Conservation (phyloP, 768 basidiomycete genomes). For the Amanita fuliginea region DNA sequence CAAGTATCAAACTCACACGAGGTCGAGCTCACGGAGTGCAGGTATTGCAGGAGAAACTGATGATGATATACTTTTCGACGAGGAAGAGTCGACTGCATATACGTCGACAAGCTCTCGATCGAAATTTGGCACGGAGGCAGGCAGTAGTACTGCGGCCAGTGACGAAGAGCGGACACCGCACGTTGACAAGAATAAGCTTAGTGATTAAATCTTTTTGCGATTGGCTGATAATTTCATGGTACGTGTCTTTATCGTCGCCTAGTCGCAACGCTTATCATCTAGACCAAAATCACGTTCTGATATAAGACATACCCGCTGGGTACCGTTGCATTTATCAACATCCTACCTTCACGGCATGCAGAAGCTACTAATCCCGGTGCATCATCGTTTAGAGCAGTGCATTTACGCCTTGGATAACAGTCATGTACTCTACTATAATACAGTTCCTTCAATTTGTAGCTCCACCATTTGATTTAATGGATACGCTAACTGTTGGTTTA, state of each 20-base stretch:
- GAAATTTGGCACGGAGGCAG: constrained; percentile 31
- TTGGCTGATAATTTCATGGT: background rate
- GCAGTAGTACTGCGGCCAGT: constrained; percentile 22
- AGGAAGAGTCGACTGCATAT: constrained; percentile 34
- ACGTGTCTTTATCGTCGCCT: background rate
- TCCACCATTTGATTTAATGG: background rate
- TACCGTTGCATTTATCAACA: constrained; percentile 1
- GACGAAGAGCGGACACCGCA: constrained; percentile 25
- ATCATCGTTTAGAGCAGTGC: constrained; percentile 1
- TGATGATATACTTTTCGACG: constrained; percentile 56
- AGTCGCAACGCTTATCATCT: background rate
- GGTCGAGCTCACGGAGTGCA: constrained; percentile 7
- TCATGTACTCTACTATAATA: constrained; percentile 1
- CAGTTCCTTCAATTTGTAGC: background rate
- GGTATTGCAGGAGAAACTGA: constrained; percentile 20
- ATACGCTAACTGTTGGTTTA: background rate
- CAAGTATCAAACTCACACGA: background rate
- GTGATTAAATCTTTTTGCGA: background rate
- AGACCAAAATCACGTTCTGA: background rate
- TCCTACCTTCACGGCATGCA: background rate
- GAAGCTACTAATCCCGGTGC: background rate
- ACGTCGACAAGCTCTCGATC: constrained; percentile 32
- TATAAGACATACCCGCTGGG: background rate
- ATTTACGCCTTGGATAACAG: constrained; percentile 3
- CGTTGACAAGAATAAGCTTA: constrained; percentile 2